phyloP scores from a whole-genome alignment of 148 eudicot genomes.

The Pharnaceum exiguum region DNA sequence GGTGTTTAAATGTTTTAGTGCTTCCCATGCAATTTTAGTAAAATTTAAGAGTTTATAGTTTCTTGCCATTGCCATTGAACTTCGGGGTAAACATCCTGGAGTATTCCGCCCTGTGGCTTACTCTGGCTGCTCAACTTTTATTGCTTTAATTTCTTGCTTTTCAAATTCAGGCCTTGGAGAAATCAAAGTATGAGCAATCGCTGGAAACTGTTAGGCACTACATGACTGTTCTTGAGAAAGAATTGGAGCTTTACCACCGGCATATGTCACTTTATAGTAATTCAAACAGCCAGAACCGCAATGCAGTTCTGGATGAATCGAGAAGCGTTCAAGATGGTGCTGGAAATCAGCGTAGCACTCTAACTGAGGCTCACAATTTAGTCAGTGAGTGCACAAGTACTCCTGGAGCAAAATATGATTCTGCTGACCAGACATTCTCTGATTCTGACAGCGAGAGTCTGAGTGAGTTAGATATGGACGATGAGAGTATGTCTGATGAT shows the following conservation, averaged over 20 bases:
- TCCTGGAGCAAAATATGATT: slow-evolving; percentile 20
- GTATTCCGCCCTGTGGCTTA: too few relatives aligned
- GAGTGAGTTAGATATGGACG: slow-evolving; percentile 22
- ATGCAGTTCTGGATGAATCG: slow-evolving; percentile 26
- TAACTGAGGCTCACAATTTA: slow-evolving; percentile 4
- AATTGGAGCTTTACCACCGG: slow-evolving; percentile 81
- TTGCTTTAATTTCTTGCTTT: not conserved
- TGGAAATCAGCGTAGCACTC: slow-evolving; percentile 10
- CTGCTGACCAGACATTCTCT: slow-evolving; percentile 25
- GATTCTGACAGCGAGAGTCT: slow-evolving; percentile 21
- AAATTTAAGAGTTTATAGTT: too few relatives aligned
- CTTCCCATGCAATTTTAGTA: too few relatives aligned
- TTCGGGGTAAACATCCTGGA: too few relatives aligned
- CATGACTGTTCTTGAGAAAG: slow-evolving; percentile 80
- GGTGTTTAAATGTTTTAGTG: too few relatives aligned
- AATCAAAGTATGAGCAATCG: slow-evolving; percentile 90
- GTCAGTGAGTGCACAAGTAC: slow-evolving; percentile 3
- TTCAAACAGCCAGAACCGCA: slow-evolving; percentile 29
- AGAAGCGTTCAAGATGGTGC: slow-evolving; percentile 11
- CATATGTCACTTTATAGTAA: slow-evolving; percentile 79
- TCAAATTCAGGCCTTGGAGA: slow-evolving; percentile 65
- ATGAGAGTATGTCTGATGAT: slow-evolving; percentile 12
- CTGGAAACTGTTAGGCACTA: slow-evolving; percentile 77
- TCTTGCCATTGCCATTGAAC: too few relatives aligned
- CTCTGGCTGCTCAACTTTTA: not conserved